Evolutionary conservation across 2,329 filamentous ascomycete species (phyloP).

Genomic region (Didymella exigua): DNA sequence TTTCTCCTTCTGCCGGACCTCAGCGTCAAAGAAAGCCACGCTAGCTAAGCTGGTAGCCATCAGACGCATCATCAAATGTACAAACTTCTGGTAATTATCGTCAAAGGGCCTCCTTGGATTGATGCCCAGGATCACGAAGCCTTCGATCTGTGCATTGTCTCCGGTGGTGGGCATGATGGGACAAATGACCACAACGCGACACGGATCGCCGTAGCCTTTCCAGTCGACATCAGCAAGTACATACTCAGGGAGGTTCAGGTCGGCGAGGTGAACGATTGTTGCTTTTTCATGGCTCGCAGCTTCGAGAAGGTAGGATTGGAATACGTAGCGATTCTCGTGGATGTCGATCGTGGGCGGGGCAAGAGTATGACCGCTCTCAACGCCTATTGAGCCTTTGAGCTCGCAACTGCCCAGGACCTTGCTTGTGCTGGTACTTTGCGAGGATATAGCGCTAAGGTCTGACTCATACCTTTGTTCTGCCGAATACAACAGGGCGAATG

Average conservation of each 20-base stretch:
- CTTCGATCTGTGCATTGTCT: conserved; percentile 40
- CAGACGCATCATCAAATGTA: conserved; percentile 45
- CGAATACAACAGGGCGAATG: conserved; percentile 35
- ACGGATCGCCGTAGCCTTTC: conserved; percentile 45
- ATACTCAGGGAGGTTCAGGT: conserved; percentile 33
- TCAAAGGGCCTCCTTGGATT: conserved; percentile 49
- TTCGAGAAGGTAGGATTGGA: conserved; percentile 34
- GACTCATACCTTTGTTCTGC: conserved; percentile 20
- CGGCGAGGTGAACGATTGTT: conserved; percentile 36
- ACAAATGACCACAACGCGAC: conserved; percentile 42
- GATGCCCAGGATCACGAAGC: conserved; percentile 49
- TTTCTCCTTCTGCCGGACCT: conserved; percentile 45
- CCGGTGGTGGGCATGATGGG: conserved; percentile 46
- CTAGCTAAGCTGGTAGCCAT: conserved; percentile 49
- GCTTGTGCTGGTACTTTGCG: conserved; percentile 18
- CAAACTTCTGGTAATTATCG: conserved; percentile 47
- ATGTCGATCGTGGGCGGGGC: conserved; percentile 36
- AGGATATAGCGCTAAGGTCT: conserved; percentile 25
- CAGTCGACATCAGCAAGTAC: conserved; percentile 38
- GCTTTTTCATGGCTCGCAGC: conserved; percentile 36
- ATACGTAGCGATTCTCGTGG: conserved; percentile 23
- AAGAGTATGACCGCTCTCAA: conserved; percentile 30
- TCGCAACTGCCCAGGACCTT: conserved; percentile 19
- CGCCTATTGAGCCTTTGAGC: conserved; percentile 36
- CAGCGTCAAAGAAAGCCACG: conserved; percentile 48